Percentiles rank a stretch among this genome's conserved stretches.
phyloP scores from a whole-genome alignment of 225 moss, liverwort and hornwort genomes.

The Antitrichia curtipendula region DNA sequence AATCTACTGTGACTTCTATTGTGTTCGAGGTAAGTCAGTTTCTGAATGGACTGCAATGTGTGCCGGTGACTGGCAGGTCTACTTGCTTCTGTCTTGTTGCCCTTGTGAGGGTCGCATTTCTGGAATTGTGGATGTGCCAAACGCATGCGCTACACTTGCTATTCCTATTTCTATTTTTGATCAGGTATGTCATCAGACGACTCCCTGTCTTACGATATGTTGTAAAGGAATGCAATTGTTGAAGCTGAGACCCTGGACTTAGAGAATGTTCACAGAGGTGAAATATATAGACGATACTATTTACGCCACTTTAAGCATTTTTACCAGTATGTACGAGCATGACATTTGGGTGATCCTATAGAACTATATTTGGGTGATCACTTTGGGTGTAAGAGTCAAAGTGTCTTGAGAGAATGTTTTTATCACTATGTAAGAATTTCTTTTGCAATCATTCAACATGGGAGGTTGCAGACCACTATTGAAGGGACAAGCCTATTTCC shows the following conservation, averaged over 20 bases:
- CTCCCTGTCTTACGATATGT: not conserved
- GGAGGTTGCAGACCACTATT: not conserved
- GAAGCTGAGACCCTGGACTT: not conserved
- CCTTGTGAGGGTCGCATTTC: conserved; percentile 83
- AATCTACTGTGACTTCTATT: not conserved
- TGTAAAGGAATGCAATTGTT: not conserved
- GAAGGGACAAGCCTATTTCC: not conserved
- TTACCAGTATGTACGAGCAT: not conserved
- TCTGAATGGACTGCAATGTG: not conserved
- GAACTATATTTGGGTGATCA: not conserved
- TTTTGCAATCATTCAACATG: not conserved
- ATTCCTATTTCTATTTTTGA: conserved; percentile 76
- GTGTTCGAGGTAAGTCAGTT: not conserved
- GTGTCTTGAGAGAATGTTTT: not conserved
- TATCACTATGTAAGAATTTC: not conserved
- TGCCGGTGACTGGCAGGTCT: conserved; percentile 25
- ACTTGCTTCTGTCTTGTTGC: conserved; percentile 71
- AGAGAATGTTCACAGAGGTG: not conserved
- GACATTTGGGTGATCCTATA: not conserved
- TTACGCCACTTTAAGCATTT: not conserved
- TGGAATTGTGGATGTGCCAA: conserved; percentile 75
- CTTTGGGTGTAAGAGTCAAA: not conserved
- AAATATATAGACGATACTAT: not conserved
- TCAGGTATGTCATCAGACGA: conserved; percentile 26
- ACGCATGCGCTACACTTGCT: conserved; percentile 79